Conservation (phyloP, 2,329 filamentous ascomycete species). For the Fusarium devonianum region DNA sequence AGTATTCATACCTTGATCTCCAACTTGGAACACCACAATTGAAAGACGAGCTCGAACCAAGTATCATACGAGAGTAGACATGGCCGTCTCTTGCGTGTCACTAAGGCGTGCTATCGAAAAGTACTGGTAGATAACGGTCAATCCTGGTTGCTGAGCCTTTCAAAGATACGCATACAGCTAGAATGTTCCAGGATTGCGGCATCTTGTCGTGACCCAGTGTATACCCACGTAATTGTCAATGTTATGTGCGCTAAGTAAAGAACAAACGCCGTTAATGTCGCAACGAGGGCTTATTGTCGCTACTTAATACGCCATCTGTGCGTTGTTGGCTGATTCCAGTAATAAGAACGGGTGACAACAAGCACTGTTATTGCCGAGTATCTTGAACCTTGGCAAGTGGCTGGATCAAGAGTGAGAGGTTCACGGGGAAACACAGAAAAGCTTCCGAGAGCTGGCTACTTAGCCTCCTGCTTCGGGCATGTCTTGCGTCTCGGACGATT, state of each 20-base stretch:
- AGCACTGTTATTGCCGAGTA: slow-evolving; percentile 21
- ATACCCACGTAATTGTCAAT: no score
- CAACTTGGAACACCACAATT: background rate
- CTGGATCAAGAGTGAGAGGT: slow-evolving; percentile 31
- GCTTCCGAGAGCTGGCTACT: slow-evolving; percentile 40
- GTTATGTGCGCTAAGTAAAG: no score
- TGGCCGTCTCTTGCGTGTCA: background rate
- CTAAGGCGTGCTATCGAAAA: no score
- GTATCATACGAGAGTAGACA: background rate
- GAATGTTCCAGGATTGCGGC: slow-evolving; percentile 6
- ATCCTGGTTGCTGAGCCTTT: background rate
- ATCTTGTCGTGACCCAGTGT: no score
- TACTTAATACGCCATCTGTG: slow-evolving; percentile 8
- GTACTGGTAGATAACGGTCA: background rate
- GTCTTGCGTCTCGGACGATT: slow-evolving; percentile 39
- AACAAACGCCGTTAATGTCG: slow-evolving; percentile 12
- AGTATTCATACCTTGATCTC: background rate
- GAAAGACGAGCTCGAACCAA: background rate
- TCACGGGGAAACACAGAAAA: slow-evolving; percentile 32
- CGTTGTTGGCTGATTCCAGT: slow-evolving; percentile 17
- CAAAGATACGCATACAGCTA: background rate
- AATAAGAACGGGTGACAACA: slow-evolving; percentile 21
- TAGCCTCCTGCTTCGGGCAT: slow-evolving; percentile 46
- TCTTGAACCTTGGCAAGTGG: slow-evolving; percentile 24
- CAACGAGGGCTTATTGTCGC: slow-evolving; percentile 17